Conservation (phyloP, 495 filamentous ascomycete species). For the Podospora australis region DNA sequence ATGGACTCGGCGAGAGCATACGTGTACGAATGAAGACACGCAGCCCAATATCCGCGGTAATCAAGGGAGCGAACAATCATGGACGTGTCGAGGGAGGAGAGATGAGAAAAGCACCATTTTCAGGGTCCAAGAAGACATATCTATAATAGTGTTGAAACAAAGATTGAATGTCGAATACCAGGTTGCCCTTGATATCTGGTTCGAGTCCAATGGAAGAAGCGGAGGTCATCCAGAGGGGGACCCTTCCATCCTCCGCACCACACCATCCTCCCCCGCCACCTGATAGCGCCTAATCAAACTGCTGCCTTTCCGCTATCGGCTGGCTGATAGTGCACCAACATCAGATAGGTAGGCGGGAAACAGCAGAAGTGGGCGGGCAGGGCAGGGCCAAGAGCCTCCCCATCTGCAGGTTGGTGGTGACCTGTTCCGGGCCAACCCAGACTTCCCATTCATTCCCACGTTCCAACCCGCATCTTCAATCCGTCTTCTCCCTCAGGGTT, state of each 20-base stretch:
- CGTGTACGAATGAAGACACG: no score
- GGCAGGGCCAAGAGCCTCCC: neutral
- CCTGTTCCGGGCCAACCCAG: conserved; percentile 2
- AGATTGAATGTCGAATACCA: no score
- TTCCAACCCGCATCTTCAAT: neutral
- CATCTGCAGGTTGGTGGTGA: conserved; percentile 1
- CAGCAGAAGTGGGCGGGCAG: neutral
- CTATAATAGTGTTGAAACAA: no score
- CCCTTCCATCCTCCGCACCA: neutral
- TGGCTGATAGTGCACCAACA: conserved; percentile 6
- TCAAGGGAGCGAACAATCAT: no score
- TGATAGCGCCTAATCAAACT: conserved; percentile 6
- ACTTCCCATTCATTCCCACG: neutral
- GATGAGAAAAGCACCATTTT: no score
- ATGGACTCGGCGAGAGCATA: no score
- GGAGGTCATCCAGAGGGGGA: neutral
- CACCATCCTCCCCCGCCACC: conserved; percentile 8
- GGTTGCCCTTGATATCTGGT: no score
- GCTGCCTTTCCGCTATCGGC: neutral
- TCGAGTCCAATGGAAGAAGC: no score
- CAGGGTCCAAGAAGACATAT: no score
- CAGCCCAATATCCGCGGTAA: no score
- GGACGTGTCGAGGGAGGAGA: no score
- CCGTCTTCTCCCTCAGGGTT: neutral
- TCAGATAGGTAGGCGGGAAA: neutral